These are phyloP conservation scores for Globisporangium ultimum DNA, from an alignment of 352 stramenopile species.

Conservation along the genomic window DNA sequence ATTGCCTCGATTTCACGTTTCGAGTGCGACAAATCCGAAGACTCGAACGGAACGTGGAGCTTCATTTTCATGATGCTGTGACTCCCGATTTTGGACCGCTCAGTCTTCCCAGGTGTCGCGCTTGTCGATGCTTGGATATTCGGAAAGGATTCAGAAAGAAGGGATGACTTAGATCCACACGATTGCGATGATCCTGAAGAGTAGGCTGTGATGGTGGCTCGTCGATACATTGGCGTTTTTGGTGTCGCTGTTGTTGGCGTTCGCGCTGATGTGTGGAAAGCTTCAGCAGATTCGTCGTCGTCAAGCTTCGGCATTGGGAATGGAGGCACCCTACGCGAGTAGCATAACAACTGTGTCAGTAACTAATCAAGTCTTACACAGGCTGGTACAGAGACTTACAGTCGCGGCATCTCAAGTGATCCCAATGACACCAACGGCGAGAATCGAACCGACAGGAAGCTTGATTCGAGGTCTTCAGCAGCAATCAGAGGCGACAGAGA, in stretches of 20 bases:
- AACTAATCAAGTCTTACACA: background rate
- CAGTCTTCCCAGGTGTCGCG: constrained; percentile 55
- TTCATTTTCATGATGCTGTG: constrained; percentile 77
- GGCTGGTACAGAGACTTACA: constrained; percentile 45
- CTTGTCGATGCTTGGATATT: constrained; percentile 81
- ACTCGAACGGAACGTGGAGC: constrained; percentile 59
- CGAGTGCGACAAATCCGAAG: constrained; percentile 35
- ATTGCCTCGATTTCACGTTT: constrained; percentile 76
- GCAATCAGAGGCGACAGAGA: constrained; percentile 64
- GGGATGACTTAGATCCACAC: constrained; percentile 9
- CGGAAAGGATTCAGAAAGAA: constrained; percentile 58
- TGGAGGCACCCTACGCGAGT: constrained; percentile 45
- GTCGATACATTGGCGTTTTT: constrained; percentile 17
- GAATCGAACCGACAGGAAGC: constrained; percentile 52
- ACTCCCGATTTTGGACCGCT: constrained; percentile 56
- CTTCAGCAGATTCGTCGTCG: constrained; percentile 7
- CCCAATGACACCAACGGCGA: constrained; percentile 55
- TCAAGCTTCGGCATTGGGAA: constrained; percentile 39
- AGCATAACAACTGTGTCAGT: background rate
- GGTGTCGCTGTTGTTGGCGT: constrained; percentile 12
- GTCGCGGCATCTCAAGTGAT: constrained; percentile 53
- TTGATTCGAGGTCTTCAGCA: constrained; percentile 57
- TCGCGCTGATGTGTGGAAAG: background rate
- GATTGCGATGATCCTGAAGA: constrained; percentile 27
- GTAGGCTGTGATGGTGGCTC: constrained; percentile 24